Evolutionary conservation across 164 flowering plant species (phyloP).

Genomic region (Magnolia changhungtana): DNA sequence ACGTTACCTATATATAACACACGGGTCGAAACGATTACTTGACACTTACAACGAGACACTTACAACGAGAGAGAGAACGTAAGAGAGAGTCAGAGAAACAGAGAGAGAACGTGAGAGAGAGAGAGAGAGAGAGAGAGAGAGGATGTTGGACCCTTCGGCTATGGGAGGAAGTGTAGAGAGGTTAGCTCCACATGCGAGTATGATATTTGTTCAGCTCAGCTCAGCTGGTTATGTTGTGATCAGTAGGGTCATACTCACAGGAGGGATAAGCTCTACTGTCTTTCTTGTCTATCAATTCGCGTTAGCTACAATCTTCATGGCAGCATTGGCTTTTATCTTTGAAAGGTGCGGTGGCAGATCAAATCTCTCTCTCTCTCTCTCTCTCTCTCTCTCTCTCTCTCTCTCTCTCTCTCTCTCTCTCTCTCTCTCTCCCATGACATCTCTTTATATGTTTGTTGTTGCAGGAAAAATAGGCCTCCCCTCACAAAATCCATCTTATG

Average conservation of each 20-base stretch:
- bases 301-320: constrained; percentile 20
- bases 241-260: constrained; percentile 17
- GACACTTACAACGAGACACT: too few species aligned
- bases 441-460: neutral
- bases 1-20: too few species aligned
- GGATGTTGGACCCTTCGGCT: neutral
- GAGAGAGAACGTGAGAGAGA: neutral
- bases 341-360: constrained; percentile 14
- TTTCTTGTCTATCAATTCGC: constrained; percentile 21
- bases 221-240: constrained; percentile 18
- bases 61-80: too few species aligned
- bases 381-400: too few species aligned
- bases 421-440: too few species aligned
- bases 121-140: neutral
- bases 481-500: constrained; percentile 13
- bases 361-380: too few species aligned
- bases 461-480: constrained; percentile 23
- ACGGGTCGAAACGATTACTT: too few species aligned
- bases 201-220: constrained; percentile 13
- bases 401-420: too few species aligned
- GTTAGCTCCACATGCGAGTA: constrained; percentile 15
- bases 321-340: constrained; percentile 15
- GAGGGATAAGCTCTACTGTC: constrained; percentile 20
- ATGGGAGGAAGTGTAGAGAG: neutral
- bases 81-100: neutral